These are phyloP conservation scores for Lichtheimia ramosa DNA, from an alignment of 371 early-diverging fungal genomes.

Conservation along the genomic window DNA sequence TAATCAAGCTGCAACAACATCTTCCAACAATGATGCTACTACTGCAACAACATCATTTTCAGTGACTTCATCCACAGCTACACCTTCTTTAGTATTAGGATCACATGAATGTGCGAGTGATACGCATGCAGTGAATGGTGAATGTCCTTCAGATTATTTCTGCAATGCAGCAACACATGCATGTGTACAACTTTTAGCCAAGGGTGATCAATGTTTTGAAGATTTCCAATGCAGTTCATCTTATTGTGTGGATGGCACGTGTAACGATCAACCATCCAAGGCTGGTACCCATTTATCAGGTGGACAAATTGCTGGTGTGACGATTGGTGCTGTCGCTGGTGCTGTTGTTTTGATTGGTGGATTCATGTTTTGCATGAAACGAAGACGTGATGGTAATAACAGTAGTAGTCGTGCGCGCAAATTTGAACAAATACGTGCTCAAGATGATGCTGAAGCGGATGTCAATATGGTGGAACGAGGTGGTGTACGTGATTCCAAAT, in stretches of 20 bases:
- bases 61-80: constrained; percentile 30
- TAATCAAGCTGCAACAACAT: background rate
- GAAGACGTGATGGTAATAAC: constrained; percentile 14
- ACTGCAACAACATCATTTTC: constrained; percentile 16
- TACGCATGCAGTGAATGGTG: constrained; percentile 21
- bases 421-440: constrained; percentile 13
- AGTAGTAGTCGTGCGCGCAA: constrained; percentile 14
- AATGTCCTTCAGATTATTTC: constrained; percentile 21
- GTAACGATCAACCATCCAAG: background rate
- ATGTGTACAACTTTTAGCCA: constrained; percentile 14
- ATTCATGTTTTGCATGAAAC: constrained; percentile 12
- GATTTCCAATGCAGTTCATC: constrained; percentile 31
- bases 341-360: constrained; percentile 17
- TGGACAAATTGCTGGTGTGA: constrained; percentile 31
- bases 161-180: constrained; percentile 27
- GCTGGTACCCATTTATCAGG: constrained; percentile 11
- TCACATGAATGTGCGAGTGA: constrained; percentile 24
- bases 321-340: constrained; percentile 21
- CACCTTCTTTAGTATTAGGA: constrained; percentile 29
- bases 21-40: constrained; percentile 20
- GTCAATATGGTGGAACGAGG: background rate
- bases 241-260: constrained; percentile 21
- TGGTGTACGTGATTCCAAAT: constrained; percentile 8
- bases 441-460: constrained; percentile 6
- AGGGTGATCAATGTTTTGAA: constrained; percentile 23